phyloP scores from a whole-genome alignment of 495 filamentous ascomycete species.

The Hamigera avellanea region DNA sequence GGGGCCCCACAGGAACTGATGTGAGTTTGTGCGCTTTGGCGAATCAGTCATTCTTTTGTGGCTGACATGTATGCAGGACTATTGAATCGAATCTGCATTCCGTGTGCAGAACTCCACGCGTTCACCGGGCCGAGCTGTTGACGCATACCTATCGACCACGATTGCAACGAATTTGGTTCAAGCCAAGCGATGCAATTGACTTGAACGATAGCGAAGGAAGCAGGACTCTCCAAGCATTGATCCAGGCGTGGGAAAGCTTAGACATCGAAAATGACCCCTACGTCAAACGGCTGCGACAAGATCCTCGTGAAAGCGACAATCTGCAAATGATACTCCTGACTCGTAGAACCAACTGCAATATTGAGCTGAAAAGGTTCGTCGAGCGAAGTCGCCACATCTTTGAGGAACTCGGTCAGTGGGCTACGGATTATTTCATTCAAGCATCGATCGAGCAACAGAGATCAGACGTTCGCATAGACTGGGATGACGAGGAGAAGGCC shows the following conservation, averaged over 20 bases:
- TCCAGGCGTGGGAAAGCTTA: slow-evolving; percentile 13
- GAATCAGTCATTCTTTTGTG: too few relatives aligned
- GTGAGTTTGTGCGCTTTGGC: too few relatives aligned
- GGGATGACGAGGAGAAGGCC: slow-evolving; percentile 39
- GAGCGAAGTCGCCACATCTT: slow-evolving; percentile 30
- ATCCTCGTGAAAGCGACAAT: slow-evolving; percentile 11
- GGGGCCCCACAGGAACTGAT: slow-evolving; percentile 19
- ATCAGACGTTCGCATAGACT: slow-evolving; percentile 17
- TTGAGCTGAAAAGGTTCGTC: slow-evolving; percentile 50
- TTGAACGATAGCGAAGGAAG: slow-evolving; percentile 5
- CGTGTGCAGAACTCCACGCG: slow-evolving; percentile 57
- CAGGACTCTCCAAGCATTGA: slow-evolving; percentile 10
- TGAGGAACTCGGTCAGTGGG: slow-evolving; percentile 63
- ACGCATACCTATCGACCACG: slow-evolving; percentile 55
- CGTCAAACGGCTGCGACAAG: slow-evolving; percentile 44
- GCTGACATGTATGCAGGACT: slow-evolving; percentile 18
- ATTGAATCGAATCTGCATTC: slow-evolving; percentile 73
- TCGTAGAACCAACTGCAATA: slow-evolving; percentile 40
- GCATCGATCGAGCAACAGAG: slow-evolving; percentile 40
- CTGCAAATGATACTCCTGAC: slow-evolving; percentile 36
- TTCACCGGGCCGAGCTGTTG: slow-evolving; percentile 58
- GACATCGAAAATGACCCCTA: slow-evolving; percentile 59
- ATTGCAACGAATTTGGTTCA: slow-evolving; percentile 42
- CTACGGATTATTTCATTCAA: slow-evolving; percentile 58
- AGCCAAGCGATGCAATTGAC: slow-evolving; percentile 1